Evolutionary conservation across 805 yeast genomes (phyloP), one percentile per base, ranked within the genome.

Genomic region (Monosporozyma servazzii): DNA sequence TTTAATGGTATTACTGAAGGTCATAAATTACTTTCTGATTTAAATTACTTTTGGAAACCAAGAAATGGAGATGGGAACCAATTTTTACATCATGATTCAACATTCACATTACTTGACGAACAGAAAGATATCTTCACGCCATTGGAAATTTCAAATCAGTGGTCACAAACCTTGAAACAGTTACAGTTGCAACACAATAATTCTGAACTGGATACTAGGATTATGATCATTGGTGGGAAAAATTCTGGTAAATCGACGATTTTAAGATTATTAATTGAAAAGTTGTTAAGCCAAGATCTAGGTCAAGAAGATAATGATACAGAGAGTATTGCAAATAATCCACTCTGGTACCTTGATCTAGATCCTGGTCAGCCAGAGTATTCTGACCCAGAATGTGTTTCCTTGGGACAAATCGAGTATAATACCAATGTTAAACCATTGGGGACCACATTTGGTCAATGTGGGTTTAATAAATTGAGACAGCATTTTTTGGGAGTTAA

Each of bases 341-440:
- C 62, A 0, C 67, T 82, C 2, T 73, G 76, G 20, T 76, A 81
- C 39, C 57, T 90, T 41, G 96, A 90, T 58, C 63, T 88, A 1
- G 98, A 90, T 62, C 96, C 96, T 0, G 96, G 95, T 0, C 96
- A 89, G 62, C 81, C 95, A 0, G 95, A 86, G 59, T 81, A 75
- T 55, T 80, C 89, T 0, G 71, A 72, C 8, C 93, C 96, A 0
- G 89, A 84, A 31, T 77, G 84, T 43, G 67, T 89, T 2, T 80
- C 95, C 0, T 65, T 86, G 11, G 72, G 77, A 9, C 53, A 55
- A 37, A 42, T 63, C 36, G 54, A 37, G 52, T 69, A 41, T 61
- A 29, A 33, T 3, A 29, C 51, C 8, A 48, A 51, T 3, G 39
- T 53, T 1, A 52, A 47, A 6, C 50, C 54, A 3, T 44, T 65